A percentile compares a stretch with the other conserved stretches of the same genome.
Conservation (phyloP, 2,329 filamentous ascomycete species). For the Fusarium multiceps region DNA sequence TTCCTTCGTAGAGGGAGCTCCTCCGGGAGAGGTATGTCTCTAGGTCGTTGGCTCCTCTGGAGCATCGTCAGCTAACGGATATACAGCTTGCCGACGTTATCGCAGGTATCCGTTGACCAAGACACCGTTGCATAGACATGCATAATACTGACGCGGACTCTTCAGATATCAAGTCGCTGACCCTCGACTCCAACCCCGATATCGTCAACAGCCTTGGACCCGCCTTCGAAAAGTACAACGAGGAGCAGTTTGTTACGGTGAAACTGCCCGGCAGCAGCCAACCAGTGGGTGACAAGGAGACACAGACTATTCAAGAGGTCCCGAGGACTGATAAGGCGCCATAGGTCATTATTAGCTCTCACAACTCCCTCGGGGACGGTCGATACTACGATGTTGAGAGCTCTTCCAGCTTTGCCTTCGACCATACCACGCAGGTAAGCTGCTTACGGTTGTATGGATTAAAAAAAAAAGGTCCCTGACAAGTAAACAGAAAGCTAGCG, state of each 20-base stretch:
- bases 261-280: slow-evolving; percentile 90
- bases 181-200: slow-evolving; percentile 73
- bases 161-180: slow-evolving; percentile 89
- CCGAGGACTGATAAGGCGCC: slow-evolving; percentile 17
- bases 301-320: not conserved
- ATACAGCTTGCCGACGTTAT: slow-evolving; percentile 85
- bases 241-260: slow-evolving; percentile 88
- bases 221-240: slow-evolving; percentile 94
- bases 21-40: slow-evolving; percentile 87
- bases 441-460: not conserved
- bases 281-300: slow-evolving; percentile 48
- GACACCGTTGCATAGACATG: not conserved
- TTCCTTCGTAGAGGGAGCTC: slow-evolving; percentile 92
- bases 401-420: slow-evolving; percentile 87
- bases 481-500: slow-evolving; percentile 76
- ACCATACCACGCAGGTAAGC: slow-evolving; percentile 80
- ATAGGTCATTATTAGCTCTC: slow-evolving; percentile 84
- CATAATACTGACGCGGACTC: slow-evolving; percentile 36
- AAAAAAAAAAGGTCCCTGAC: slow-evolving; percentile 23
- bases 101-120: slow-evolving; percentile 69
- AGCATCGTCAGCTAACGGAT: slow-evolving; percentile 48
- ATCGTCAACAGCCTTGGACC: slow-evolving; percentile 79
- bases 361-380: slow-evolving; percentile 83
- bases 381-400: slow-evolving; percentile 92
- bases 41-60: slow-evolving; percentile 20